Base-by-base conservation (phyloP, 345 rosid genomes). In the Barbarea vulgaris region DNA sequence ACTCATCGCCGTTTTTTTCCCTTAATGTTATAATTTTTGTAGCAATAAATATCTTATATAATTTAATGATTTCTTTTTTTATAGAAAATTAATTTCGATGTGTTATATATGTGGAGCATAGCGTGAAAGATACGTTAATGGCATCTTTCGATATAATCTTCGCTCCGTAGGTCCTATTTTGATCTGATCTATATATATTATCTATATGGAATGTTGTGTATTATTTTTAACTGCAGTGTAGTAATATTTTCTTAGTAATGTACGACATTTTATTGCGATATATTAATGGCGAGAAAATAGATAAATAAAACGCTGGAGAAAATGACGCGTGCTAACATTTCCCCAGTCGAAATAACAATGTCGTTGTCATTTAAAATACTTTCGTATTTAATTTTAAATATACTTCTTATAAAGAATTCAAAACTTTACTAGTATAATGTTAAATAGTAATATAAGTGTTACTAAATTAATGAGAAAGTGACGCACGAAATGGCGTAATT, bases 401-500 rank as follows among this genome's bases (percentile, higher is more conserved):
- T 24, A 9, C 53, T 15, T 63, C 24, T 41, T 15, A 30, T 18
- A 28, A 27, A n/a, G n/a, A 42, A 31, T 15, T 22, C 27, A 54
- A 41, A 73, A 33, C 27, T 57, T 18, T 18, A 33, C 30, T 18
- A n/a, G 1, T 56, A 8, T 31, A 54, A 7, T 54, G 33, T 8
- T 14, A 58, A 2, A 37, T 21, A 60, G 17, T 36, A 36, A 19
- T 3, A 36, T 60, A 19, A 25, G 12, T 9, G n/a, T 69, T 59
- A 15, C 25, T 22, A 31, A 34, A 13, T 24, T 37, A 68, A 54
- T 7, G 34, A 62, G n/a, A 24, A 41, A 33, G 22, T 76, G 70
- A 69, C 58, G 65, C 70, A 53, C 15, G 70, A 44, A 69, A 69
- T 69, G 75, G 65, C 75, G 65, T 69, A 63, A 76, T 18, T 69